Percentiles rank a stretch among this genome's conserved stretches.
These are phyloP conservation scores for Lophiotrema nucula DNA, from an alignment of 495 filamentous ascomycete species.

Conservation along the genomic window DNA sequence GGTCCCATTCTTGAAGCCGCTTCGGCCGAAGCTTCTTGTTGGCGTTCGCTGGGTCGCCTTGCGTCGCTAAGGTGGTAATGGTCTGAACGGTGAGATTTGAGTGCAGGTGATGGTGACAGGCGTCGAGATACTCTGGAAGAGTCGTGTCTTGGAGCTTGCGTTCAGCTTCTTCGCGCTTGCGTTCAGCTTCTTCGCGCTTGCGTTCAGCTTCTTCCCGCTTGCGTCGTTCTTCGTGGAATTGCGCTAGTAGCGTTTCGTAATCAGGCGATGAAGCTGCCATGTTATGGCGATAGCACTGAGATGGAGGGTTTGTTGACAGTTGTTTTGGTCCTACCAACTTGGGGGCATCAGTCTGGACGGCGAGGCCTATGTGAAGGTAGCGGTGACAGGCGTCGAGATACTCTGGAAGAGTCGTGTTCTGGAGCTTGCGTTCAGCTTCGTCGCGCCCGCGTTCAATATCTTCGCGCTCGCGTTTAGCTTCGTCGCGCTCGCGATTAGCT, in stretches of 20 bases:
- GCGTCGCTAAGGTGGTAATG: conserved; percentile 20
- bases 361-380: conserved; percentile 23
- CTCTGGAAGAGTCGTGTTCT: conserved; percentile 28
- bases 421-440: conserved; percentile 21
- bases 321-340: too few species aligned
- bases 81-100: conserved; percentile 27
- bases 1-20: conserved; percentile 15
- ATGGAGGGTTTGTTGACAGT: conserved; percentile 15
- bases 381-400: conserved; percentile 29
- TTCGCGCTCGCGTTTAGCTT: conserved; percentile 13
- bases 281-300: conserved; percentile 11
- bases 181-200: conserved; percentile 18
- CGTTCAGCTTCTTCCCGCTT: conserved; percentile 23
- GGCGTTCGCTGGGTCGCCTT: conserved; percentile 27
- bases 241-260: conserved; percentile 14
- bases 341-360: conserved; percentile 23
- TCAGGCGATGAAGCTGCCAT: conserved; percentile 19
- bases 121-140: conserved; percentile 27
- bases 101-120: conserved; percentile 29
- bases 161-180: conserved; percentile 17
- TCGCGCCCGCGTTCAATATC: conserved; percentile 22
- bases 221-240: conserved; percentile 20
- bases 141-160: conserved; percentile 26
- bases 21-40: conserved; percentile 30
- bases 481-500: conserved; percentile 23